Base-by-base conservation (phyloP, 805 yeast genomes). In the Nakazawaea ishiwadae region DNA sequence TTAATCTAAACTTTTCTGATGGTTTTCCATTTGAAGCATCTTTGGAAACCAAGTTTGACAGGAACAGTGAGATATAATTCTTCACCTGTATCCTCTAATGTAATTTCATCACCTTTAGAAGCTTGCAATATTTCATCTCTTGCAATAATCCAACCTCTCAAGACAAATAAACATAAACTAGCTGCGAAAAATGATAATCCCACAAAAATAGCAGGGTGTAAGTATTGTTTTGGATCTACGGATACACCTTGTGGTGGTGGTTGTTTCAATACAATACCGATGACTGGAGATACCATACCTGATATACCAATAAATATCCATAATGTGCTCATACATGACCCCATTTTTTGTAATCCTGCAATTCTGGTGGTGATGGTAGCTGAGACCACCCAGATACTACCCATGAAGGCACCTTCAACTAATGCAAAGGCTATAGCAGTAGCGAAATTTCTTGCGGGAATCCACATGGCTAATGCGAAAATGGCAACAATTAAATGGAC, bases 341-440 rank as follows among this genome's bases (percentile, higher is more conserved):
- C 72, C 52, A 79, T 56, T 48, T 72, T 75, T 29, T 65, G 55
- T 23, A 80, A 54, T 0, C 87, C 87, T 14, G 73, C 72, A 19
- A 79, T 59, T 38, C 78, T 56, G 1, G 81, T 71, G 1, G 68
- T 55, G 19, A 77, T 61, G 3, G 84, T 68, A 1, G 80, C 72
- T 45, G 71, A 48, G 3, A 77, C 69, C 3, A 79, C 73, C 73
- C 78, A 81, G 32, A 79, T 62, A 9, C 77, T 63, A 2, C 87
- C 87, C 81, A 80, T 79, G 24, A 73, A 39, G 0, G 68, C 60
- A 28, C 88, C 88, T 48, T 62, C 66, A 4, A 79, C 46, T 12
- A 79, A 24, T 1, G 77, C 75, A 52, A 79, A 74, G 0, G 61
- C 69, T 5, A 78, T 51, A 1, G 78, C 74, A 1, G 82, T 75